phyloP scores from a whole-genome alignment of 2,329 filamentous ascomycete species.

The Ophiostoma novo-ulmi region DNA sequence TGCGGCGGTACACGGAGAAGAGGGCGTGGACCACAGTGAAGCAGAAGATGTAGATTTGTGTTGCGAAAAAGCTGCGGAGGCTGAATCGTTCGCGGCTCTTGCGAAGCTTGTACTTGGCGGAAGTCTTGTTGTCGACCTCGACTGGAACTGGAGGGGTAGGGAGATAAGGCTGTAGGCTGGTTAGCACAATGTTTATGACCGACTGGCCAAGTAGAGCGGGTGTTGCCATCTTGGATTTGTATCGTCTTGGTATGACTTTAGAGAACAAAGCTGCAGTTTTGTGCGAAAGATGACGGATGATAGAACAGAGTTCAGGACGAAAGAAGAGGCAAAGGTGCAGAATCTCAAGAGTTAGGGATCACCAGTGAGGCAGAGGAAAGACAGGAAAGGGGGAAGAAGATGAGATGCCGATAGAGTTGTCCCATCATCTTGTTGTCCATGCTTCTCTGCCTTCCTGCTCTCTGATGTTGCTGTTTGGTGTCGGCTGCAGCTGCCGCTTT shows the following conservation, averaged over 20 bases:
- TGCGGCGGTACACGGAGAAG: constrained; percentile 82
- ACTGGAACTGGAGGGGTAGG: background rate
- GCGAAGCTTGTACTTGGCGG: constrained; percentile 17
- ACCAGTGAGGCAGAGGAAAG: background rate
- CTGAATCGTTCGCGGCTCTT: constrained; percentile 45
- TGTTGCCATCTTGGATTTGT: background rate
- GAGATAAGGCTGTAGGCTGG: background rate
- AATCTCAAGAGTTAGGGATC: background rate
- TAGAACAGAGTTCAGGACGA: background rate
- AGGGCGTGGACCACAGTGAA: constrained; percentile 70
- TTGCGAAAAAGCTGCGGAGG: constrained; percentile 56
- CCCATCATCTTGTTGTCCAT: background rate
- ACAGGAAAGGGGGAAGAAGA: background rate
- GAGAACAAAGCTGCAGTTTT: background rate
- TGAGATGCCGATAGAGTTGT: background rate
- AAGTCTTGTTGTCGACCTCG: background rate
- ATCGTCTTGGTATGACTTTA: background rate
- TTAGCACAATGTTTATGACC: constrained; percentile 2
- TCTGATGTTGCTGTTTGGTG: background rate
- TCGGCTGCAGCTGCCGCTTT: constrained; percentile 21
- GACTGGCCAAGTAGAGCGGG: background rate
- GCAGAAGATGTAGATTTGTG: constrained; percentile 60
- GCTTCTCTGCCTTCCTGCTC: background rate
- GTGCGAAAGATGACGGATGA: background rate
- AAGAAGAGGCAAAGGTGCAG: background rate